These are phyloP conservation scores for Tothia fuscella DNA, from an alignment of 2,329 filamentous ascomycete genomes.

Conservation along the genomic window DNA sequence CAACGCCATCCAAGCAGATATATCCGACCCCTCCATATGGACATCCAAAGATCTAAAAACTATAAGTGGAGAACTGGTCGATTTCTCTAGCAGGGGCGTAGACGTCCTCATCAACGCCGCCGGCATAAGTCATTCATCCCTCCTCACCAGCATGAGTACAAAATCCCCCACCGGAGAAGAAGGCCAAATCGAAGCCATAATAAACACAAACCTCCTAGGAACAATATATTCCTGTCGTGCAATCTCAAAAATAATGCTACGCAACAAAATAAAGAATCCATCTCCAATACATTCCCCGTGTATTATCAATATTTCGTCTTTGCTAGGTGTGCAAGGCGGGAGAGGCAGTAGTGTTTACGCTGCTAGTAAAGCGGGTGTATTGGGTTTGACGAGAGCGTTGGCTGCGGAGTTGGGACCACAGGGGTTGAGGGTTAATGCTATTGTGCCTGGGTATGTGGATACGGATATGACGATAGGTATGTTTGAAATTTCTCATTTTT, in stretches of 20 bases:
- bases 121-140: conserved; percentile 53
- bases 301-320: conserved; percentile 72
- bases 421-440: conserved; percentile 63
- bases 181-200: conserved; percentile 41
- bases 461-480: conserved; percentile 68
- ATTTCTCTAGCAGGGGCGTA: neutral
- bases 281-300: too few species aligned
- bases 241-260: conserved; percentile 38
- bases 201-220: conserved; percentile 59
- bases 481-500: conserved; percentile 17
- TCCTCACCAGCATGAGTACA: conserved; percentile 39
- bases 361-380: conserved; percentile 67
- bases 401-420: conserved; percentile 48
- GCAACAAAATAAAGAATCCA: conserved; percentile 16
- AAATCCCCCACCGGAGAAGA: conserved; percentile 40
- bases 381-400: conserved; percentile 60
- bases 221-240: conserved; percentile 51
- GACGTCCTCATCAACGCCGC: conserved; percentile 65
- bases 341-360: conserved; percentile 62
- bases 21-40: neutral
- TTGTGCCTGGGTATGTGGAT: conserved; percentile 72
- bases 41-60: neutral
- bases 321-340: conserved; percentile 59
- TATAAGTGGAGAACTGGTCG: neutral
- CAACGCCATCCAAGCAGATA: neutral